These are phyloP conservation scores for Aspergillus avenaceus DNA, from an alignment of 495 filamentous ascomycete genomes.

Conservation along the genomic window DNA sequence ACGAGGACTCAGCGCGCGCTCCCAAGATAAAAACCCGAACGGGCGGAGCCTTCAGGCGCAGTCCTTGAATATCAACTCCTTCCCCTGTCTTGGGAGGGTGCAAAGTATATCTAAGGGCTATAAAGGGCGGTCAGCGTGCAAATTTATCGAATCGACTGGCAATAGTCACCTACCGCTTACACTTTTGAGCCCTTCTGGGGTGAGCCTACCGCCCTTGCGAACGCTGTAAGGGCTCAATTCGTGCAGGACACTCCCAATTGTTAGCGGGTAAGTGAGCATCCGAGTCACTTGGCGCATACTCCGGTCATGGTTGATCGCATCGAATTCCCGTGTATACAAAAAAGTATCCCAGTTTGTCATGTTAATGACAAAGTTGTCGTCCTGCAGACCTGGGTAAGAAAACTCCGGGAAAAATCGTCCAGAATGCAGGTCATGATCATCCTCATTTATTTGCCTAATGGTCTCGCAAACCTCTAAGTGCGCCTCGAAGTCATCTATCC, in stretches of 20 bases:
- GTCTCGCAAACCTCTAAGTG: constrained; percentile 92
- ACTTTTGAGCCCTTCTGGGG: constrained; percentile 84
- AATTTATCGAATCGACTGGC: not conserved
- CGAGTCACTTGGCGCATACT: constrained; percentile 86
- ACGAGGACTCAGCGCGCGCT: constrained; percentile 91
- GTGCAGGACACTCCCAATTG: constrained; percentile 84
- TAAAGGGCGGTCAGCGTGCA: constrained; percentile 9
- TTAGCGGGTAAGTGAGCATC: constrained; percentile 89
- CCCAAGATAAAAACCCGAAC: constrained; percentile 92
- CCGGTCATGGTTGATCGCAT: constrained; percentile 82
- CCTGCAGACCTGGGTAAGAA: constrained; percentile 79
- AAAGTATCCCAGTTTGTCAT: constrained; percentile 99
- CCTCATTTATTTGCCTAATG: constrained; percentile 88
- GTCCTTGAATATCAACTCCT: constrained; percentile 67
- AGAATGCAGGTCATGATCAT: constrained; percentile 90
- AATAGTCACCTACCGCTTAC: constrained; percentile 65
- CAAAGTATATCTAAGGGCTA: constrained; percentile 87
- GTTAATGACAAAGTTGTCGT: constrained; percentile 89
- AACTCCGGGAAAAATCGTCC: constrained; percentile 94
- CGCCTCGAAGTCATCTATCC: constrained; percentile 87
- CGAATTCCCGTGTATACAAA: constrained; percentile 82
- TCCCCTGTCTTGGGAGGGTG: constrained; percentile 81
- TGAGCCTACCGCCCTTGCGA: constrained; percentile 66
- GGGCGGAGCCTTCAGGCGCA: constrained; percentile 78
- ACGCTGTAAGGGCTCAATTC: constrained; percentile 90